Percentiles rank a stretch among this genome's conserved stretches.
Evolutionary conservation across 129 eudicot genomes (phyloP).

Genomic region (Ambrosia trifida): DNA sequence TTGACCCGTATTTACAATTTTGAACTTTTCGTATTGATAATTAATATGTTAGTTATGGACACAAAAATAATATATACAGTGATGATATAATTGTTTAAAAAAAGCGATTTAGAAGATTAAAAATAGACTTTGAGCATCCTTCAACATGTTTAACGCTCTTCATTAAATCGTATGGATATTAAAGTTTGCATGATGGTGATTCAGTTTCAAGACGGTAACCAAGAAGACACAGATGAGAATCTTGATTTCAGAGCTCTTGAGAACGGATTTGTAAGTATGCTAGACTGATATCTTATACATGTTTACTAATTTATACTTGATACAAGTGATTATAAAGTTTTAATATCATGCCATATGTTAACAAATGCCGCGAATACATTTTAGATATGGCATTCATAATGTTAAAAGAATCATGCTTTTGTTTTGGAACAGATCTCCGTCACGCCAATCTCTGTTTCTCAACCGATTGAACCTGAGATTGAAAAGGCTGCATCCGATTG

Average conservation of each 20-base stretch:
- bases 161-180: background rate
- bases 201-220: slow-evolving; percentile 75
- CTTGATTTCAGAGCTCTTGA: slow-evolving; percentile 87
- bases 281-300: background rate
- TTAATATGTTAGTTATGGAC: background rate
- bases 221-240: slow-evolving; percentile 70
- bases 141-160: background rate
- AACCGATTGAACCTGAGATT: slow-evolving; percentile 44
- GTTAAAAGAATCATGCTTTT: slow-evolving; percentile 6
- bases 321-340: background rate
- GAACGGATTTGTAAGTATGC: slow-evolving; percentile 74
- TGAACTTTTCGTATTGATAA: background rate
- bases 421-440: slow-evolving; percentile 64
- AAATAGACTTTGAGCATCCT: background rate
- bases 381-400: background rate
- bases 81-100: background rate
- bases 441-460: slow-evolving; percentile 56
- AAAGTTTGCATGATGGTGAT: slow-evolving; percentile 20
- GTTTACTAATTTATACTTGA: background rate
- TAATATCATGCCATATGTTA: background rate
- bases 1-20: background rate
- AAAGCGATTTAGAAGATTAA: background rate
- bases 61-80: background rate
- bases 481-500: slow-evolving; percentile 65
- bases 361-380: background rate